Evolutionary conservation across 1,284 basidiomycete species (phyloP), one percentile per base, ranked within the genome.

Genomic region (Takashimella koratensis): DNA sequence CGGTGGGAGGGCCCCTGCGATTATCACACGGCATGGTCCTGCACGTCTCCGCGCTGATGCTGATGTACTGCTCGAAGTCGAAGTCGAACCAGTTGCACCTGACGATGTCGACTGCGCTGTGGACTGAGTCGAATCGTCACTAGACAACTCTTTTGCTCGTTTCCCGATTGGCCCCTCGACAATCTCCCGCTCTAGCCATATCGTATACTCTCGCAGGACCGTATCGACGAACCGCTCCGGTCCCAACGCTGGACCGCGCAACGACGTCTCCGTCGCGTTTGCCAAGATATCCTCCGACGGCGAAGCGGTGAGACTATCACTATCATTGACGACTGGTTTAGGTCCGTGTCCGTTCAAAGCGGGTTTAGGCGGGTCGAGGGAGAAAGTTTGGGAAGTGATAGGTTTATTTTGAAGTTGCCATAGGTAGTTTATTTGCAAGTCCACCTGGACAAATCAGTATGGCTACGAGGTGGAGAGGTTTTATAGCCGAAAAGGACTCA

Each of bases 401-500:
- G 67, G 65, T 54, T 70, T 71, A 47, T 70, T 57, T 47, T 67
- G 64, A 20, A 74, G 60, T 51, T 74, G 70, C 65, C 66, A 73
- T 21, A 74, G 65, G 47, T 74, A 73, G 63, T 74, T 74, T 57
- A 74, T 70, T 50, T 74, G 70, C 24, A 74, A 52, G 46, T 74
- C 72, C 52, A 74, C 71, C 71, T 74, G 59, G 8, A 36, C 30
- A 36, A 36, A 36, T 8, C 30, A 36, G 16, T 8, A 36, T 36
- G 30, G 30, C 8, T 36, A 16, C 8, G 30, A 36, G 16, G 30
- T 36, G 8, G 30, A 36, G 21, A 3, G 39, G n/a, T n/a, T n/a
- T n/a, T n/a, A n/a, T n/a, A n/a, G n/a, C n/a, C n/a, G n/a, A n/a
- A n/a, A n/a, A n/a, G 11, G 47, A 49, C 66, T 54, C 23, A 72